Evolutionary conservation across 768 basidiomycete genomes (phyloP).

Genomic region (Boletus barrowsii): DNA sequence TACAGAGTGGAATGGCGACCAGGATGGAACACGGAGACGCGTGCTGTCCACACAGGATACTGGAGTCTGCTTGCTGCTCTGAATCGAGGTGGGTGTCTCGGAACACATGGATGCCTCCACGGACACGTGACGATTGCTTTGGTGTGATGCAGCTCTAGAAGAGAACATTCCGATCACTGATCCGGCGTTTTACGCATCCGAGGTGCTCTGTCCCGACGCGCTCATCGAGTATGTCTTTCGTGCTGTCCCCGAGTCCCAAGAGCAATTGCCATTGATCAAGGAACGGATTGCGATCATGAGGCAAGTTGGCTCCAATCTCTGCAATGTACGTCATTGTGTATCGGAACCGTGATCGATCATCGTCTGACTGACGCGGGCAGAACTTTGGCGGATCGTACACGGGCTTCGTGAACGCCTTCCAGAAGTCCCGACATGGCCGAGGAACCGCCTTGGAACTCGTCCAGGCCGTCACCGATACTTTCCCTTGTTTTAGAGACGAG

Average conservation of each 20-base stretch:
- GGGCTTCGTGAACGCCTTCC: constrained; percentile 62
- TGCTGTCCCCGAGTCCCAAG: constrained; percentile 50
- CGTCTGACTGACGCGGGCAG: constrained; percentile 33
- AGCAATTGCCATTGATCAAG: constrained; percentile 64
- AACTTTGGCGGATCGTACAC: constrained; percentile 69
- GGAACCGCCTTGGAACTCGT: constrained; percentile 75
- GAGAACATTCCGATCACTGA: constrained; percentile 75
- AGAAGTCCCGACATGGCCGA: constrained; percentile 44
- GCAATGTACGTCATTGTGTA: constrained; percentile 46
- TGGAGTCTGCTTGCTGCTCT: constrained; percentile 84
- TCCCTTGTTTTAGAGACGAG: constrained; percentile 79
- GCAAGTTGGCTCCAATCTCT: constrained; percentile 70
- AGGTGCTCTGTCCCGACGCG: constrained; percentile 64
- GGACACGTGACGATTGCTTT: neutral
- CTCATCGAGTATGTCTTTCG: constrained; percentile 70
- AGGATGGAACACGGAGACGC: constrained; percentile 57
- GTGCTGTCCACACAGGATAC: constrained; percentile 71
- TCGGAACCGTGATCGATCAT: constrained; percentile 8
- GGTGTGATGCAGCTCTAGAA: constrained; percentile 56
- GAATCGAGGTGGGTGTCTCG: constrained; percentile 62
- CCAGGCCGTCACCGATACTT: constrained; percentile 62
- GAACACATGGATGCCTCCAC: too few relatives aligned
- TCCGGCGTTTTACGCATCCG: constrained; percentile 75
- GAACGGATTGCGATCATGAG: constrained; percentile 78
- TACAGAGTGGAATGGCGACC: constrained; percentile 79